Conservation (phyloP, 352 stramenopile genomes). For the Phytopythium helicoides region DNA sequence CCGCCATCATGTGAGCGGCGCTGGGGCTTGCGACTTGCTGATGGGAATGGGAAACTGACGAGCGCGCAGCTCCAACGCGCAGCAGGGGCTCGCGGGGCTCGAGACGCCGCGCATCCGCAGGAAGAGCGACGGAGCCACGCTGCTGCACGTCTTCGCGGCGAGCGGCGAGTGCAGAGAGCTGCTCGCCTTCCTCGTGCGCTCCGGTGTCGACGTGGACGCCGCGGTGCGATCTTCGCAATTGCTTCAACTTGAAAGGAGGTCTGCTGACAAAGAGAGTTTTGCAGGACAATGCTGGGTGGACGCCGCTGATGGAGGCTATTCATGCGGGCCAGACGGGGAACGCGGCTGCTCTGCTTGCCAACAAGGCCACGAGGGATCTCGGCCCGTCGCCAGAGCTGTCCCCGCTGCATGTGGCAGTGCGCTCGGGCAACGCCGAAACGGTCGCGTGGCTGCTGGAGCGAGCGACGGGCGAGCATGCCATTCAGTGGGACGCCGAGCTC, state of each 20-base stretch:
- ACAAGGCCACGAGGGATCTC: conserved; percentile 41
- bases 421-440: conserved; percentile 11
- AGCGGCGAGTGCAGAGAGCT: conserved; percentile 57
- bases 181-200: conserved; percentile 34
- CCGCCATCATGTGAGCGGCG: conserved; percentile 48
- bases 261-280: too few species aligned
- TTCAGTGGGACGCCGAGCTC: conserved; percentile 39
- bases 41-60: neutral
- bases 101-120: conserved; percentile 22
- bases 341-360: conserved; percentile 41
- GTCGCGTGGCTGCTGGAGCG: conserved; percentile 20
- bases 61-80: conserved; percentile 32
- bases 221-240: conserved; percentile 9
- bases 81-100: conserved; percentile 26
- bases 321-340: conserved; percentile 54
- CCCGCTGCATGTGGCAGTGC: conserved; percentile 26
- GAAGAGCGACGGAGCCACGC: conserved; percentile 45
- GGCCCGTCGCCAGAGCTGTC: conserved; percentile 28
- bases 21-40: neutral
- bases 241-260: too few species aligned
- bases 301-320: conserved; percentile 54
- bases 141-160: conserved; percentile 52
- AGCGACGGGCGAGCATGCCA: conserved; percentile 15
- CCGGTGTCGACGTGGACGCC: conserved; percentile 32
- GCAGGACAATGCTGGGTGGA: conserved; percentile 50